These are phyloP conservation scores for Phytomonas francai DNA, from an alignment of 208 protist species.

Conservation along the genomic window DNA sequence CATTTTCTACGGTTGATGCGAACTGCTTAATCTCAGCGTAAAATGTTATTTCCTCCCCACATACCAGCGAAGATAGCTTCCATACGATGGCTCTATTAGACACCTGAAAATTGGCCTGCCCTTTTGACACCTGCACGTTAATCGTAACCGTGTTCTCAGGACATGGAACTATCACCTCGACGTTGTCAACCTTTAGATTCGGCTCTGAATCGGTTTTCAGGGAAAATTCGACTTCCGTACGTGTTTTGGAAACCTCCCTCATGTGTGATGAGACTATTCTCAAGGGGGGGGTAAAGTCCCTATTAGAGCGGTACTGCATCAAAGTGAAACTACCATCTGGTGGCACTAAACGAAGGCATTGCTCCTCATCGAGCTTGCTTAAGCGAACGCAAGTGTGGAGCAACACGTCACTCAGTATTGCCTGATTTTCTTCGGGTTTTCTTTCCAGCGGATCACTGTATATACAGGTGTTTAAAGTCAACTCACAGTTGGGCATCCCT, in stretches of 20 bases:
- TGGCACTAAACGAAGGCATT: conserved; percentile 88
- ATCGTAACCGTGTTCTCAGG: conserved; percentile 91
- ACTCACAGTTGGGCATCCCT: conserved; percentile 98
- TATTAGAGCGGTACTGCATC: conserved; percentile 94
- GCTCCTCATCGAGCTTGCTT: conserved; percentile 80
- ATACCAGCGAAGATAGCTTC: conserved; percentile 76
- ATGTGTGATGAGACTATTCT: conserved; percentile 82
- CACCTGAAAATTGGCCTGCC: conserved; percentile 90
- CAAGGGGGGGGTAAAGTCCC: conserved; percentile 93
- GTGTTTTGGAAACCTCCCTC: conserved; percentile 90
- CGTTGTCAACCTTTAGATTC: conserved; percentile 26
- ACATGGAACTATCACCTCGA: conserved; percentile 84
- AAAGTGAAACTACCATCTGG: conserved; percentile 97
- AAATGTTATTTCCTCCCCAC: conserved; percentile 75
- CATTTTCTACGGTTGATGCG: conserved; percentile 40
- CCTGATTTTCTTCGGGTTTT: conserved; percentile 13
- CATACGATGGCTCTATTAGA: conserved; percentile 89
- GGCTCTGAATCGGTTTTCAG: conserved; percentile 53
- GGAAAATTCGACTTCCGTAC: conserved; percentile 79
- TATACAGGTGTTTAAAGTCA: conserved; percentile 89
- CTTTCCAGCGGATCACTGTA: conserved; percentile 40
- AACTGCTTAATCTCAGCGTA: conserved; percentile 90
- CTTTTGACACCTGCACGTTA: conserved; percentile 61
- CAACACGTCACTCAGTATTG: conserved; percentile 91
- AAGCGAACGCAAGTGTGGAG: conserved; percentile 98